These are phyloP conservation scores for Penicillium sp. DNA, from an alignment of 2,329 filamentous ascomycete genomes.

Conservation along the genomic window DNA sequence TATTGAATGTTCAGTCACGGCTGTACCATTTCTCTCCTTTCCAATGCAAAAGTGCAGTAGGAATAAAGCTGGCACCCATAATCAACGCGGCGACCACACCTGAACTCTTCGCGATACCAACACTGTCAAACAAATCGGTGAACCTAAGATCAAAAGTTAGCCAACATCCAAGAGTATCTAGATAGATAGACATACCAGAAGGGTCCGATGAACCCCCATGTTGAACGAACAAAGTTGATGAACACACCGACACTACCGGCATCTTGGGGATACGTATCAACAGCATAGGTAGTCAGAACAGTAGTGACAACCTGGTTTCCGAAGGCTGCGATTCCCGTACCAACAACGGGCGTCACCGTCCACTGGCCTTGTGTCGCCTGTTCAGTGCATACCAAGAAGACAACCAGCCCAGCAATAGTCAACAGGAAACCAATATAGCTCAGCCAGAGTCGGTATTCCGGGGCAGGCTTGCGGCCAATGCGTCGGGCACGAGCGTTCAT, in stretches of 20 bases:
- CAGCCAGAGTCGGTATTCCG: conserved; percentile 60
- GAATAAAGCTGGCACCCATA: conserved; percentile 30
- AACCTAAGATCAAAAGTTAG: conserved; percentile 24
- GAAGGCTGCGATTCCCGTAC: conserved; percentile 53
- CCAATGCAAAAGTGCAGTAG: conserved; percentile 28
- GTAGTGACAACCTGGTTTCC: conserved; percentile 66
- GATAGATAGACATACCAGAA: conserved; percentile 28
- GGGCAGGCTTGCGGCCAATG: conserved; percentile 41
- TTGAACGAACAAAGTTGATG: conserved; percentile 54
- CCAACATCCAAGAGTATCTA: neutral
- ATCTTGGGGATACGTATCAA: conserved; percentile 58
- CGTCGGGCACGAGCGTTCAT: conserved; percentile 46
- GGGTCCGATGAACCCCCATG: conserved; percentile 37
- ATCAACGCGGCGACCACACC: conserved; percentile 29
- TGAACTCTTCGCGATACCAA: conserved; percentile 31
- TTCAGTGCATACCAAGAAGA: conserved; percentile 57
- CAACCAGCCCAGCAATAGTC: conserved; percentile 53
- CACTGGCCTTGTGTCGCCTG: conserved; percentile 47
- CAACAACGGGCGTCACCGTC: conserved; percentile 58
- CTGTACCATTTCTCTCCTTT: conserved; percentile 36
- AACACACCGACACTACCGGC: conserved; percentile 60
- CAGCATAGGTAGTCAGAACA: conserved; percentile 59
- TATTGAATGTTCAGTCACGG: neutral
- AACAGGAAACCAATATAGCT: conserved; percentile 55
- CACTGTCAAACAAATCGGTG: conserved; percentile 32